Percentiles rank a stretch among this genome's conserved stretches.
These are phyloP conservation scores for Ormosia emarginata DNA, from an alignment of 306 rosid genomes.

Conservation along the genomic window DNA sequence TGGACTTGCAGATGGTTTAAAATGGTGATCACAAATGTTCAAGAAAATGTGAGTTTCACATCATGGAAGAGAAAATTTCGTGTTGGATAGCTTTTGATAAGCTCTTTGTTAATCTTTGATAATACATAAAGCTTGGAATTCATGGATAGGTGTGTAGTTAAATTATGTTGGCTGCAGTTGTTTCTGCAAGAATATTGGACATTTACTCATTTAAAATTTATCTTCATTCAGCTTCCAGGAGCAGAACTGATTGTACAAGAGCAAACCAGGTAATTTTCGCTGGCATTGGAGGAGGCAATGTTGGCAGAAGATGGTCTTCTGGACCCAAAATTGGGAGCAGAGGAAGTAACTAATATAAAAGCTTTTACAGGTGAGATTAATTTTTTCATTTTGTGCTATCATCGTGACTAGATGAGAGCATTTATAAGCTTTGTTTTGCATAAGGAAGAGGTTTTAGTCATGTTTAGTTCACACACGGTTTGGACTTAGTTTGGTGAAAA, in stretches of 20 bases:
- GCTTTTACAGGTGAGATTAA: slow-evolving; percentile 34
- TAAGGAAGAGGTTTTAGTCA: slow-evolving; percentile 6
- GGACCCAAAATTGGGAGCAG: too few relatives aligned
- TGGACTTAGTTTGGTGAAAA: too few relatives aligned
- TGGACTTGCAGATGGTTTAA: too few relatives aligned
- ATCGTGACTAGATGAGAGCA: background rate
- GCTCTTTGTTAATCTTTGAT: too few relatives aligned
- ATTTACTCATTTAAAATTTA: background rate
- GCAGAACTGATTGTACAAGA: slow-evolving; percentile 85
- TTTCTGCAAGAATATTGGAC: slow-evolving; percentile 5
- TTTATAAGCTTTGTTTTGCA: background rate
- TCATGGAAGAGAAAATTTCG: too few relatives aligned
- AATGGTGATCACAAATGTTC: too few relatives aligned
- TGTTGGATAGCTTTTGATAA: too few relatives aligned
- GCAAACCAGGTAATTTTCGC: too few relatives aligned
- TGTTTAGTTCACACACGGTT: background rate
- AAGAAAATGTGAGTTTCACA: too few relatives aligned
- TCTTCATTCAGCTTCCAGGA: slow-evolving; percentile 68
- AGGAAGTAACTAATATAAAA: too few relatives aligned
- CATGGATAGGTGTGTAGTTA: slow-evolving; percentile 66
- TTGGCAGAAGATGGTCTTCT: too few relatives aligned
- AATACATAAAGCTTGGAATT: slow-evolving; percentile 24
- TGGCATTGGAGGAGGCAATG: too few relatives aligned
- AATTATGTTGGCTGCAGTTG: background rate
- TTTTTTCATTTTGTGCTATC: slow-evolving; percentile 5